phyloP scores from a whole-genome alignment of 2,329 filamentous ascomycete species.

The Neoarthrinium moseri region DNA sequence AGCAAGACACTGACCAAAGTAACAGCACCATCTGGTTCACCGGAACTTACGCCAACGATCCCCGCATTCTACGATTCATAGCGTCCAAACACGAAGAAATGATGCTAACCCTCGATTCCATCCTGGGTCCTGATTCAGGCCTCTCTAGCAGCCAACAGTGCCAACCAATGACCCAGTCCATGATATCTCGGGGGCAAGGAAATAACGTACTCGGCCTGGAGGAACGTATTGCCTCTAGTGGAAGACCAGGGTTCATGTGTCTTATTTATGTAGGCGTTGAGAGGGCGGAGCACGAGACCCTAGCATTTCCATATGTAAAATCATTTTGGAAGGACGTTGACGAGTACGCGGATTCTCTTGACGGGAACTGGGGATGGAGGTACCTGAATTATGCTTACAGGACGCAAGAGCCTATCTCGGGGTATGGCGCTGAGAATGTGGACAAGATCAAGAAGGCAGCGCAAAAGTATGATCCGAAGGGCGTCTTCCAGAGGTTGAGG shows the following conservation, averaged over 20 bases:
- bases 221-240: slow-evolving; percentile 25
- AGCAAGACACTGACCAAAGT: not conserved
- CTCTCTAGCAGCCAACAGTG: slow-evolving; percentile 30
- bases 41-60: slow-evolving; percentile 14
- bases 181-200: slow-evolving; percentile 31
- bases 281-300: slow-evolving; percentile 21
- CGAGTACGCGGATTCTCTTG: slow-evolving; percentile 12
- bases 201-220: slow-evolving; percentile 37
- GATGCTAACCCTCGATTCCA: slow-evolving; percentile 27
- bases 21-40: slow-evolving; percentile 11
- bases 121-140: slow-evolving; percentile 22
- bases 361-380: slow-evolving; percentile 26
- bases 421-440: slow-evolving; percentile 33
- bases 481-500: slow-evolving; percentile 34
- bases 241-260: slow-evolving; percentile 23
- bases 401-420: slow-evolving; percentile 26
- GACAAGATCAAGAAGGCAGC: slow-evolving; percentile 26
- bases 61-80: slow-evolving; percentile 30
- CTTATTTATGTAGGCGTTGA: slow-evolving; percentile 29
- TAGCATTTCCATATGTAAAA: slow-evolving; percentile 27
- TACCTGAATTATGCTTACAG: slow-evolving; percentile 37
- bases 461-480: slow-evolving; percentile 33
- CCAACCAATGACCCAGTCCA: slow-evolving; percentile 36
- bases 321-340: slow-evolving; percentile 26
- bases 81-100: slow-evolving; percentile 37